A percentile compares a stretch with the other conserved stretches of the same genome.
phyloP scores from a whole-genome alignment of 2,329 filamentous ascomycete species.

The Delphinella strobiligena region DNA sequence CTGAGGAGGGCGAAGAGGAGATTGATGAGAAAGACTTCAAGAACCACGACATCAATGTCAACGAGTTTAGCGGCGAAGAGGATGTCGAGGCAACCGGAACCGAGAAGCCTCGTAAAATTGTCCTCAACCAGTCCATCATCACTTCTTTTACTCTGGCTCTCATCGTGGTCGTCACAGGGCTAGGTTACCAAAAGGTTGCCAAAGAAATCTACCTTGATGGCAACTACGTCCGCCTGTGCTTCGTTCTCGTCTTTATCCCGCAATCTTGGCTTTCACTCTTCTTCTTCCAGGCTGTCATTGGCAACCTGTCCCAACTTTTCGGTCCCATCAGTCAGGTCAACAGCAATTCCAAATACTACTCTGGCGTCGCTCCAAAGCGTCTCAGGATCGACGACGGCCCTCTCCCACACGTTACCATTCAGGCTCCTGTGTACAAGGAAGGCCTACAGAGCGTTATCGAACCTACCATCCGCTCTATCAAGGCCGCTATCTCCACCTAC shows the following conservation, averaged over 20 bases:
- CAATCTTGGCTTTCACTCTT: conserved; percentile 49
- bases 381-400: conserved; percentile 21
- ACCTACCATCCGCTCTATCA: conserved; percentile 26
- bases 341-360: conserved; percentile 35
- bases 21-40: conserved; percentile 29
- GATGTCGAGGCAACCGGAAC: conserved; percentile 28
- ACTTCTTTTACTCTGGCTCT: conserved; percentile 42
- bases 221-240: conserved; percentile 41
- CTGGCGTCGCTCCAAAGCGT: conserved; percentile 28
- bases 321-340: conserved; percentile 33
- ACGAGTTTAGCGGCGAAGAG: conserved; percentile 17
- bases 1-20: conserved; percentile 26
- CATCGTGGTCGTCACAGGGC: conserved; percentile 40
- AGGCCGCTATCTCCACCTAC: conserved; percentile 37
- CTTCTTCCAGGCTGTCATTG: conserved; percentile 35
- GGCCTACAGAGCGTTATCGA: conserved; percentile 27
- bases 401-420: conserved; percentile 44
- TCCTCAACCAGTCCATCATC: conserved; percentile 44
- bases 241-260: conserved; percentile 39
- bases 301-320: conserved; percentile 29
- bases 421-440: conserved; percentile 31
- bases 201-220: conserved; percentile 43
- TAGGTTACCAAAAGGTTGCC: conserved; percentile 44
- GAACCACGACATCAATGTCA: conserved; percentile 18
- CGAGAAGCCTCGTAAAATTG: conserved; percentile 34